Conservation (phyloP, 1,284 basidiomycete genomes). For the Gomphus bonarii region DNA sequence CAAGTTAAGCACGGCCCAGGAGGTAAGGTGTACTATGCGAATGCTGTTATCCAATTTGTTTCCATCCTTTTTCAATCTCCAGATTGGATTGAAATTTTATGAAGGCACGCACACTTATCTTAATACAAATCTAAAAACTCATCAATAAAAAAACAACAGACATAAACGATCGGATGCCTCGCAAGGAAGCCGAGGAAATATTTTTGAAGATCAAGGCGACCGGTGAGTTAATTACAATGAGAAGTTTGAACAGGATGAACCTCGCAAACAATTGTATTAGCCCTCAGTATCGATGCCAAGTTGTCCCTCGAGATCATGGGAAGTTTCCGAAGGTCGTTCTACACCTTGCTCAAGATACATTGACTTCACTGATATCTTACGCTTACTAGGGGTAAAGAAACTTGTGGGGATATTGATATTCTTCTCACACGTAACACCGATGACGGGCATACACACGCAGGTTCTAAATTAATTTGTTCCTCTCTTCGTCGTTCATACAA, state of each 20-base stretch:
- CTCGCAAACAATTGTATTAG: slow-evolving; percentile 26
- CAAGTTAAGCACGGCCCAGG: slow-evolving; percentile 52
- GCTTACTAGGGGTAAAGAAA: slow-evolving; percentile 48
- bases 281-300: slow-evolving; percentile 57
- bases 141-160: slow-evolving; percentile 37
- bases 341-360: slow-evolving; percentile 5
- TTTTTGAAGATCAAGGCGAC: slow-evolving; percentile 62
- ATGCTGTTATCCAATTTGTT: not conserved
- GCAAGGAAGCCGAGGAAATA: slow-evolving; percentile 65
- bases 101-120: slow-evolving; percentile 43
- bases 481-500: not conserved
- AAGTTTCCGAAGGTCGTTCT: slow-evolving; percentile 61
- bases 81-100: slow-evolving; percentile 69
- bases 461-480: slow-evolving; percentile 25
- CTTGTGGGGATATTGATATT: slow-evolving; percentile 87
- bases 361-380: not conserved
- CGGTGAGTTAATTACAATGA: slow-evolving; percentile 31
- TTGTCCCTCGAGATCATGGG: slow-evolving; percentile 84
- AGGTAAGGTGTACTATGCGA: slow-evolving; percentile 21
- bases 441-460: slow-evolving; percentile 66
- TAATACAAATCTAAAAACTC: slow-evolving; percentile 12
- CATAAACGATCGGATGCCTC: slow-evolving; percentile 73
- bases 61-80: not conserved
- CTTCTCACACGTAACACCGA: slow-evolving; percentile 65
- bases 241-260: not conserved